These are phyloP conservation scores for Talaromyces adpressus DNA, from an alignment of 495 filamentous ascomycete genomes.

Conservation along the genomic window DNA sequence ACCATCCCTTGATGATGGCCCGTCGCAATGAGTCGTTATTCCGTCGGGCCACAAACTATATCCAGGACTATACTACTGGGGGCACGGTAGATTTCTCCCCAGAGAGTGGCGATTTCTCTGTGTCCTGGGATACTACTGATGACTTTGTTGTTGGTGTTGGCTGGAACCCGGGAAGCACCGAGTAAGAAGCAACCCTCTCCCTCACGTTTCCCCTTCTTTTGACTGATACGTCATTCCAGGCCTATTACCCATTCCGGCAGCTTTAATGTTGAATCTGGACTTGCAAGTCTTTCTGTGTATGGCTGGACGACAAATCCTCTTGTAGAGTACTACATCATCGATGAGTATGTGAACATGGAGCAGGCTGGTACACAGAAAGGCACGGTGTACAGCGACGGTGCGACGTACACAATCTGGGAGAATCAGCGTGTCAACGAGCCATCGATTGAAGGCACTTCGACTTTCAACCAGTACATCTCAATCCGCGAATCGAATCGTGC, in stretches of 20 bases:
- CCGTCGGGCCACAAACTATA: slow-evolving; percentile 46
- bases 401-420: slow-evolving; percentile 58
- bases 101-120: slow-evolving; percentile 47
- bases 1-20: not conserved
- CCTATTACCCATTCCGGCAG: slow-evolving; percentile 48
- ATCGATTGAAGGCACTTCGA: slow-evolving; percentile 51
- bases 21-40: slow-evolving; percentile 16
- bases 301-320: slow-evolving; percentile 57
- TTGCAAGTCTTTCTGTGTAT: slow-evolving; percentile 55
- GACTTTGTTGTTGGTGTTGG: slow-evolving; percentile 61
- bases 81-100: slow-evolving; percentile 48
- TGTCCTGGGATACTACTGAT: slow-evolving; percentile 45
- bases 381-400: slow-evolving; percentile 50
- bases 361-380: slow-evolving; percentile 40
- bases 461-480: slow-evolving; percentile 58
- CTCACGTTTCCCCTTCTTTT: not conserved
- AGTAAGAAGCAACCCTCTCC: slow-evolving; percentile 17
- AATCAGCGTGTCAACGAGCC: slow-evolving; percentile 53
- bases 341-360: slow-evolving; percentile 50
- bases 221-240: slow-evolving; percentile 18
- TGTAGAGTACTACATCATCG: slow-evolving; percentile 60
- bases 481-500: slow-evolving; percentile 48
- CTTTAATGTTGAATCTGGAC: slow-evolving; percentile 46
- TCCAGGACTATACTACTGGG: slow-evolving; percentile 53
- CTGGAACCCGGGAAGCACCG: slow-evolving; percentile 46